Percentiles rank a stretch among this genome's conserved stretches.
These are phyloP conservation scores for Solanum lycopersicoides DNA, from an alignment of 257 asterid species.

Conservation along the genomic window DNA sequence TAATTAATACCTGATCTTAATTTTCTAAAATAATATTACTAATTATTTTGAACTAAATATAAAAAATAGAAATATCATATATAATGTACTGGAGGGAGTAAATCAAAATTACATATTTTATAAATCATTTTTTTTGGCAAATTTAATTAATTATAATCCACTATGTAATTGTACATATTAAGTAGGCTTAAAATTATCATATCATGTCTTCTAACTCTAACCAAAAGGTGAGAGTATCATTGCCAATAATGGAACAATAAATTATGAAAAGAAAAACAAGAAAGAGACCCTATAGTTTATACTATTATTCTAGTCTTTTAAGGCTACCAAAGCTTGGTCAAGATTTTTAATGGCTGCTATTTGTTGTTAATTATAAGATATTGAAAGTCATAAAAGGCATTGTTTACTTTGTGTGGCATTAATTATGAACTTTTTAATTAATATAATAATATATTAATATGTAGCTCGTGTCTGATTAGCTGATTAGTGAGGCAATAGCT, in stretches of 20 bases:
- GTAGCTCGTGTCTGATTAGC: not conserved
- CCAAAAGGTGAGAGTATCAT: not conserved
- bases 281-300: not conserved
- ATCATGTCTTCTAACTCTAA: not conserved
- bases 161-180: not conserved
- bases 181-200: not conserved
- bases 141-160: not conserved
- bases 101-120: not conserved
- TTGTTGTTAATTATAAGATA: not conserved
- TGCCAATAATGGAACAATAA: not conserved
- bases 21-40: not conserved
- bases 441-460: not conserved
- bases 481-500: not conserved
- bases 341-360: not conserved
- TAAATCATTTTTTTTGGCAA: not conserved
- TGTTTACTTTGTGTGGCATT: not conserved
- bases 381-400: not conserved
- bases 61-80: not conserved
- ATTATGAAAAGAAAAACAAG: not conserved
- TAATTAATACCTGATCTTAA: not conserved
- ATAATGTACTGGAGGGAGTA: not conserved
- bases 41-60: not conserved
- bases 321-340: not conserved
- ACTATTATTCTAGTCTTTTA: not conserved
- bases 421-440: not conserved